A percentile compares a stretch with the other conserved stretches of the same genome.
Evolutionary conservation across 148 eudicot genomes (phyloP).

Genomic region (Polygonum maritimum): DNA sequence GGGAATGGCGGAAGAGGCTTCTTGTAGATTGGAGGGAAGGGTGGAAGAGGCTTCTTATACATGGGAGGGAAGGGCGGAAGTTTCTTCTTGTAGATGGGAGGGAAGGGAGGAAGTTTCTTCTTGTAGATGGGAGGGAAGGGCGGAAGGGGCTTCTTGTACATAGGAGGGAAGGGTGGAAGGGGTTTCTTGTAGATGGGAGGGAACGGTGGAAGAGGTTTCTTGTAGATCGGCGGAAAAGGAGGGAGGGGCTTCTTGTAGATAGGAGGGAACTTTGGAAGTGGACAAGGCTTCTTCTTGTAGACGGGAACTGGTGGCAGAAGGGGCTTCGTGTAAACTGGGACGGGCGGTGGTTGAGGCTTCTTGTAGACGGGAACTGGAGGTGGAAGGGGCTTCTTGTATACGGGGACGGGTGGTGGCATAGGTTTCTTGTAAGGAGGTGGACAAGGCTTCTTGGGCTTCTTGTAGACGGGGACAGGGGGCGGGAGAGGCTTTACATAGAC

Average conservation of each 20-base stretch:
- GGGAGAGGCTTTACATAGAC: background rate
- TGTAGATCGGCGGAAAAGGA: background rate
- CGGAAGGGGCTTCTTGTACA: conserved; percentile 14
- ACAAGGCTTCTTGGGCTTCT: conserved; percentile 12
- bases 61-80: background rate
- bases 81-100: background rate
- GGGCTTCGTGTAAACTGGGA: conserved; percentile 9
- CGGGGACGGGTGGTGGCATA: conserved; percentile 13
- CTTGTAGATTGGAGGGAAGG: conserved; percentile 15
- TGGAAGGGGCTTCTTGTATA: background rate
- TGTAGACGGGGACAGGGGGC: background rate
- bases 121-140: conserved; percentile 13
- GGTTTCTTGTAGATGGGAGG: conserved; percentile 20
- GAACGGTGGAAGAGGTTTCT: background rate
- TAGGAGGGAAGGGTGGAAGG: conserved; percentile 13
- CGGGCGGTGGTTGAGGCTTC: background rate
- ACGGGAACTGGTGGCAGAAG: conserved; percentile 12
- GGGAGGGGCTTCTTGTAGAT: background rate
- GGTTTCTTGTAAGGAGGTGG: conserved; percentile 10
- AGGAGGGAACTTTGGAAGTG: conserved; percentile 1
- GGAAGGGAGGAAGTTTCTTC: background rate
- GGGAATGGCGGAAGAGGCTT: conserved; percentile 14
- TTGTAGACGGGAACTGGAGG: conserved; percentile 19
- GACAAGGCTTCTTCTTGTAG: background rate
- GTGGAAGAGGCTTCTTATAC: conserved; percentile 18